Base-by-base conservation (phyloP, 331 rosid genomes). In the Malus hybrid region DNA sequence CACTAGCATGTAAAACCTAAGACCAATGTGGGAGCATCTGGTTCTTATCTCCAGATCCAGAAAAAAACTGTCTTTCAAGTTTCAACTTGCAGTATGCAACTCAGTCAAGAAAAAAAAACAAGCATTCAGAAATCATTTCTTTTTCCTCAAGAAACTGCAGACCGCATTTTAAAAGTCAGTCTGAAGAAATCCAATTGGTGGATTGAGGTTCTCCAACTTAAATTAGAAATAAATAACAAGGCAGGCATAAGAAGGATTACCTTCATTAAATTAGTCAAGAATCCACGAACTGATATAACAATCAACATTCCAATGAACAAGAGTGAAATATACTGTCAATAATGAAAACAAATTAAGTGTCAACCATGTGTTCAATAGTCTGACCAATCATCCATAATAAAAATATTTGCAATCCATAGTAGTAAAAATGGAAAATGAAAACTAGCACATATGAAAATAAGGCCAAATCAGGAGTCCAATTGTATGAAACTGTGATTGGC, bases 191-290 rank as follows among this genome's bases (percentile, higher is more conserved):
- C 48, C 64, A 77, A 59, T 16, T 22, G 14, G 66, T 62, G 22
- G 68, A 73, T 73, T 73, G 29, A 15, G 56, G 68, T 60, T 73
- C 54, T 36, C 39, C 76, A 65, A 65, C 29, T 59, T 60, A 56
- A 50, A 32, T 16, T 28, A 50, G 73, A 56, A 24, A 76, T n/a
- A 65, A 55, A 79, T 33, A 39, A 60, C 63, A 71, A 56, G 65
- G 68, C 31, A 3, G 46, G 50, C 32, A 22, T 44, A 24, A 66
- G 65, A 71, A 27, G 22, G 61, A 4, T 50, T 87, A 95, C 99
- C 99, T 95, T 95, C 99, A 92, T 95, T 57, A 95, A 88, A 86
- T 95, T 95, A 78, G 97, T 88, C 84, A 95, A 80, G 86, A 95
- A 95, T 66, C 99, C 99, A 65, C 97, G 97, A 68, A 95, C 96